Conservation (phyloP, 257 asterid genomes). For the Nicotiana undulata region DNA sequence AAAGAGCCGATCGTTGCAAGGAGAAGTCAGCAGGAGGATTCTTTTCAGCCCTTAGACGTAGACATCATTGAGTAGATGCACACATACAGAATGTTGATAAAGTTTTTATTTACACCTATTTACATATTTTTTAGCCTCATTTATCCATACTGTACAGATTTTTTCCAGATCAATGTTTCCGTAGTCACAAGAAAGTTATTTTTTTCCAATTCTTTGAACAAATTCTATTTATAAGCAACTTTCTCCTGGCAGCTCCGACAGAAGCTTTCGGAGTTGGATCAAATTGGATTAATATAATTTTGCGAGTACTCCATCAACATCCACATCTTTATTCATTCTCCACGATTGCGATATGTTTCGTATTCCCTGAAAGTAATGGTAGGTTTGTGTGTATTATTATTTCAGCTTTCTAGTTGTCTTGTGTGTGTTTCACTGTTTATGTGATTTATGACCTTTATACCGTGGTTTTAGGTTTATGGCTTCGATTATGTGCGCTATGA, state of each 20-base stretch:
- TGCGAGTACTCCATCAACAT: background rate
- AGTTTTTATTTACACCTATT: background rate
- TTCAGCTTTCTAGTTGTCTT: background rate
- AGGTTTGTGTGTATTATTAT: background rate
- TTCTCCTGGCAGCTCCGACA: background rate
- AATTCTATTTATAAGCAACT: background rate
- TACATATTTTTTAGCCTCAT: background rate
- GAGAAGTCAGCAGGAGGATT: conserved; percentile 79
- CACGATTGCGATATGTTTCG: no score
- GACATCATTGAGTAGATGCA: conserved; percentile 39
- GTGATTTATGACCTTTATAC: no score
- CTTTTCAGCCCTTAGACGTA: conserved; percentile 70
- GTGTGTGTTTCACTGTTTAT: background rate
- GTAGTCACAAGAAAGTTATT: background rate
- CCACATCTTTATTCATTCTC: background rate
- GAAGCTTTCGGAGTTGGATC: background rate
- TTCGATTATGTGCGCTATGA: no score
- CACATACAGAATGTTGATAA: background rate
- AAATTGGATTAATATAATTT: background rate
- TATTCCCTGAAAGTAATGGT: background rate
- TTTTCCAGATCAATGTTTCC: background rate
- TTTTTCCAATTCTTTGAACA: background rate
- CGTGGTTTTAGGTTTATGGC: no score
- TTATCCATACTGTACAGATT: conserved; percentile 27
- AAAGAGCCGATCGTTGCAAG: conserved; percentile 61